These are phyloP conservation scores for Xylaria palmicola DNA, from an alignment of 495 filamentous ascomycete species.

Conservation along the genomic window DNA sequence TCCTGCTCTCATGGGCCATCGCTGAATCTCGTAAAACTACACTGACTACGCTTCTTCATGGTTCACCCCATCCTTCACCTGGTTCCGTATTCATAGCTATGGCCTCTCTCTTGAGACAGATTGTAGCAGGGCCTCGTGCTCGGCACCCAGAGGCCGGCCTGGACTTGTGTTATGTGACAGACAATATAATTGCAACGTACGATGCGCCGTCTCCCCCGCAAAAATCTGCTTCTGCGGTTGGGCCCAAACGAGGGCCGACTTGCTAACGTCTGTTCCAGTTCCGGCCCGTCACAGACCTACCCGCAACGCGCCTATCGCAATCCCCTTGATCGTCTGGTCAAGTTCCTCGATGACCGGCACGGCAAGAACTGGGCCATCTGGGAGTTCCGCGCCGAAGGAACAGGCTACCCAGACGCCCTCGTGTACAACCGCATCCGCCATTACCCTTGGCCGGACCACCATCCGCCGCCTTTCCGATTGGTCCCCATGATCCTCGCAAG, in stretches of 20 bases:
- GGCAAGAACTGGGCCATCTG: slow-evolving; percentile 84
- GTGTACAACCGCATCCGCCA: slow-evolving; percentile 82
- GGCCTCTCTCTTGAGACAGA: slow-evolving; percentile 55
- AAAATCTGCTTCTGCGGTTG: background rate
- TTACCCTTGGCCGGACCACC: slow-evolving; percentile 95
- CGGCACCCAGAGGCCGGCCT: slow-evolving; percentile 83
- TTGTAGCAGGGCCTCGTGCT: slow-evolving; percentile 72
- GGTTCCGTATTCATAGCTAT: slow-evolving; percentile 29
- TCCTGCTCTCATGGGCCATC: background rate
- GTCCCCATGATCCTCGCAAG: slow-evolving; percentile 84
- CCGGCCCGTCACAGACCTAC: slow-evolving; percentile 83
- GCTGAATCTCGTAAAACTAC: background rate
- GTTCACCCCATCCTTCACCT: background rate
- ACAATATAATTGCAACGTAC: slow-evolving; percentile 65
- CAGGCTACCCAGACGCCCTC: slow-evolving; percentile 87
- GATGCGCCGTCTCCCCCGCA: no score
- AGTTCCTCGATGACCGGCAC: slow-evolving; percentile 83
- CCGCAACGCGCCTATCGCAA: slow-evolving; percentile 91
- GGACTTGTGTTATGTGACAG: slow-evolving; percentile 94
- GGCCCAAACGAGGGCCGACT: background rate
- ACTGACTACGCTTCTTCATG: background rate
- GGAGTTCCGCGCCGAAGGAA: slow-evolving; percentile 96
- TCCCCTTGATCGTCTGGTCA: slow-evolving; percentile 78
- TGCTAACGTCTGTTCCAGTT: slow-evolving; percentile 32
- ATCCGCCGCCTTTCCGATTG: slow-evolving; percentile 88